phyloP scores from a whole-genome alignment of 2,329 filamentous ascomycete species.

The Ustilaginoidea virens region DNA sequence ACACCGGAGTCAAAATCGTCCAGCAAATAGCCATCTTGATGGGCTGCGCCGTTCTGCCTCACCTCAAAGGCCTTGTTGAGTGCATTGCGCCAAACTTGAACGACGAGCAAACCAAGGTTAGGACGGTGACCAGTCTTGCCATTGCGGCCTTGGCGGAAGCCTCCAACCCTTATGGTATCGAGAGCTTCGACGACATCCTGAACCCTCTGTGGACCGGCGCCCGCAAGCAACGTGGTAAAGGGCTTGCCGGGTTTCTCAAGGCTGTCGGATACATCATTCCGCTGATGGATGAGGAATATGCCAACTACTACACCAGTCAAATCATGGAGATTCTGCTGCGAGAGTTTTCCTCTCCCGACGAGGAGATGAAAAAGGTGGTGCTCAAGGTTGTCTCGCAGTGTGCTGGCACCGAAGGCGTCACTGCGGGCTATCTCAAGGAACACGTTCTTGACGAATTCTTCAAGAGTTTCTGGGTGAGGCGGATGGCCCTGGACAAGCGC shows the following conservation, averaged over 20 bases:
- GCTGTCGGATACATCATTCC: conserved; percentile 97
- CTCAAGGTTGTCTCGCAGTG: conserved; percentile 95
- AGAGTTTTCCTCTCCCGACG: conserved; percentile 92
- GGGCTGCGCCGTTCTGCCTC: conserved; percentile 91
- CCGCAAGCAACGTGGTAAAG: conserved; percentile 90
- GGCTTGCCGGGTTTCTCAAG: conserved; percentile 88
- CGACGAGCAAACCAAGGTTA: conserved; percentile 94
- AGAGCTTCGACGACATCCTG: conserved; percentile 94
- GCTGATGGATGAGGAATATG: conserved; percentile 98
- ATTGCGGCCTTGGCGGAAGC: conserved; percentile 92
- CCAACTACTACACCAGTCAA: conserved; percentile 96
- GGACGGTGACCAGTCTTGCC: conserved; percentile 87
- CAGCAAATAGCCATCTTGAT: conserved; percentile 98
- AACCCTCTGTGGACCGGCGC: conserved; percentile 96
- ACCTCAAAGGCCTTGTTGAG: conserved; percentile 89
- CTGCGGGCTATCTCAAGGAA: conserved; percentile 86
- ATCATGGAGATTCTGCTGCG: conserved; percentile 97
- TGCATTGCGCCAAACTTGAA: conserved; percentile 93
- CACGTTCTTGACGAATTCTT: conserved; percentile 94
- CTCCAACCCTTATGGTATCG: conserved; percentile 95
- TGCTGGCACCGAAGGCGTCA: conserved; percentile 86
- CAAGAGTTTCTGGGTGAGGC: conserved; percentile 94
- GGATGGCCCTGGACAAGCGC: conserved; percentile 93
- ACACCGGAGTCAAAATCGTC: conserved; percentile 97
- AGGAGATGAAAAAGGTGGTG: conserved; percentile 99